Base-by-base conservation (phyloP, 139 green algal species). In the Chlorella ohadii region DNA sequence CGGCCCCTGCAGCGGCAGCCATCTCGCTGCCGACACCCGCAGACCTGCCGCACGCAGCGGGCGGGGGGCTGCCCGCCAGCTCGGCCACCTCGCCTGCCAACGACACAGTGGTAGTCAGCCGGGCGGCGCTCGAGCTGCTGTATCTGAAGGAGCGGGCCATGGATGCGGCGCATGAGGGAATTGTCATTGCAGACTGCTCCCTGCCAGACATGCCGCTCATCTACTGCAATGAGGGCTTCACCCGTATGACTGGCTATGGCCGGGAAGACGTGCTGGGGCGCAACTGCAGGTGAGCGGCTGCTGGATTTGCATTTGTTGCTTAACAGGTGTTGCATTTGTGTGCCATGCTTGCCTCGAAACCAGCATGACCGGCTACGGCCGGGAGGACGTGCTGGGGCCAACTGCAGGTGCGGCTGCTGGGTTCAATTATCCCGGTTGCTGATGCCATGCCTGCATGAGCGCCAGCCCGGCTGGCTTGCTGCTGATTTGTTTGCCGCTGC, bases 181-280 rank as follows among this genome's bases (percentile, higher is more conserved):
- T 96, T 80, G 94, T 92, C n/a, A 96, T 97, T 31, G 92, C 92
- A 51, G 93, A 96, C 88, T 92, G 84, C 84, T 81, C 51, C 22
- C 63, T 82, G 27, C 91, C 94, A 13, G 96, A 98, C 68, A 94
- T 94, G 87, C 96, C 96, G 23, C 87, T 98, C 70, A 93, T 98
- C 33, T 98, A 95, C 68, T 91, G 92, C 47, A 96, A 94, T 74
- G 90, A 93, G 31, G 93, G 87, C 27, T 97, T 98, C 79, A 87
- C 89, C 13, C 81, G 89, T 20, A 96, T 97, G 82, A 98, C 95
- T 0, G 95, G 95, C 0, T 98, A 98, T 87, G 77, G 83, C 5
- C 28, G 70, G 17, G 76, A 79, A 17, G 87, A 94, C 38, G 82
- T 88, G 57, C 85, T 96, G 34, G 89, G 87, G 38, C 87, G 89